Conservation (phyloP, 768 basidiomycete genomes). For the Mycena metata region DNA sequence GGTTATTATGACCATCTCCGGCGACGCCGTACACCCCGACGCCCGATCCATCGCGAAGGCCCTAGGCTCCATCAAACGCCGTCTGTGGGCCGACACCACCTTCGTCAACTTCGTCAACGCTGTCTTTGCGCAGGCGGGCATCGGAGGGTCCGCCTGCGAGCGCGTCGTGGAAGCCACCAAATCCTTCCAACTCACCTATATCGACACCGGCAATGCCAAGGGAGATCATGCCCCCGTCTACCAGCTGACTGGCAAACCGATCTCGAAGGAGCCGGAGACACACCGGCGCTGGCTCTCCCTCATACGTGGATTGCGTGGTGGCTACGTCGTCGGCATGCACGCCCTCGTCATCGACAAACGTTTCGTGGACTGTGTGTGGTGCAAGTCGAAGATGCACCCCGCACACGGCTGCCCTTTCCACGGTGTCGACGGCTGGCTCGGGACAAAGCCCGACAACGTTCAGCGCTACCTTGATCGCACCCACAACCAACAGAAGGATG, state of each 20-base stretch:
- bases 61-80: neutral
- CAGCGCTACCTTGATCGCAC: neutral
- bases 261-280: neutral
- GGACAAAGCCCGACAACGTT: neutral
- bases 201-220: neutral
- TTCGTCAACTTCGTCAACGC: neutral
- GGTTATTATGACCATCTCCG: conserved; percentile 1
- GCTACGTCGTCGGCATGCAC: neutral
- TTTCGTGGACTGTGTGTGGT: neutral
- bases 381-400: conserved; percentile 3
- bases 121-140: neutral
- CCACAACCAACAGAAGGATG: neutral
- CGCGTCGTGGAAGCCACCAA: neutral
- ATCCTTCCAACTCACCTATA: neutral
- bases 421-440: neutral
- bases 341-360: neutral
- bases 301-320: neutral
- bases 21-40: neutral
- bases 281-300: neutral
- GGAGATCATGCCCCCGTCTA: neutral
- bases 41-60: neutral
- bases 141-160: neutral
- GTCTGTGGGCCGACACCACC: neutral
- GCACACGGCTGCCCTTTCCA: neutral
- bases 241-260: neutral